Evolutionary conservation across 768 basidiomycete species (phyloP), one percentile per base, ranked within the genome.

Genomic region (Amanita exitialis): DNA sequence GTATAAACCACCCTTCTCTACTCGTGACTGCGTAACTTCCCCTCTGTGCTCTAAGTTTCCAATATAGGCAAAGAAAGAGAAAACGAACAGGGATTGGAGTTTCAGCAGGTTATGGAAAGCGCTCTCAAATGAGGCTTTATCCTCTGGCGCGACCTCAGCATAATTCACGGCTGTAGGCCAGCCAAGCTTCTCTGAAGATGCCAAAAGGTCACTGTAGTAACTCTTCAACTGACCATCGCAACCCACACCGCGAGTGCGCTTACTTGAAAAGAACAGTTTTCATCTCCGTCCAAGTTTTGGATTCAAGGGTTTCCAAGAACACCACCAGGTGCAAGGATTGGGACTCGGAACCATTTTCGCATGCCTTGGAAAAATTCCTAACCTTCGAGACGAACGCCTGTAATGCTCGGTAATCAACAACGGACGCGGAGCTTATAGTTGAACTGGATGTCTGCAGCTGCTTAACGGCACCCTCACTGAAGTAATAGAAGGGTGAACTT

Each of bases 121-220:
- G 13, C 64, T 64, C 62, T 94, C 89, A 60, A 99, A 96, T 2
- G 68, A 66, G 43, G 69, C 69, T 47, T 84, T 73, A 44, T 81
- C 72, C 21, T 78, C 73, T 10, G 66, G 56, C 4, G 73, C 59
- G 6, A 75, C 72, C 0, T 74, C 54, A 18, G 69, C 61, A 59
- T 88, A 91, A 57, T 90, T 76, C 0, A 92, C 76, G 15, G 77
- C 70, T 56, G 74, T 72, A 2, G 95, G 95, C 95, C 95, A 98
- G n/a, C 80, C 76, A 21, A 98, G 64, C 42, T 71, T 73, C 64
- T 94, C 92, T 1, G 87, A 75, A 12, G 79, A 75, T 23, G 69
- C 64, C 18, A 82, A 66, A 20, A 98, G 69, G 4, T 72, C 64
- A 16, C 93, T 95, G 55, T 3, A 27, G 4, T 43, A 62, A 16